phyloP scores from a whole-genome alignment of 1,284 basidiomycete genomes.

The Tylopilus sp. region DNA sequence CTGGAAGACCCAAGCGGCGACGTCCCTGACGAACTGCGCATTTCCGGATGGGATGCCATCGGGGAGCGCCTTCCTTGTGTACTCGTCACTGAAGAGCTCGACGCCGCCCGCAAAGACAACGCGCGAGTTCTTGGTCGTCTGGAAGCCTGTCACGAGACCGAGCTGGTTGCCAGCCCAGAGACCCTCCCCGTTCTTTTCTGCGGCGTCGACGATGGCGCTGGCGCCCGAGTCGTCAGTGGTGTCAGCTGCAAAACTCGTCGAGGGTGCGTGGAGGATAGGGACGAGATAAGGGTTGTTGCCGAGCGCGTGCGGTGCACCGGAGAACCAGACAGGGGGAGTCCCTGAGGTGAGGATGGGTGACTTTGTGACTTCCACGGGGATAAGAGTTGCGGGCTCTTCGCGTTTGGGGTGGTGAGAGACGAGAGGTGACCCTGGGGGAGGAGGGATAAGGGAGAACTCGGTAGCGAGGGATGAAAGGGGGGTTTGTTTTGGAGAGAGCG shows the following conservation, averaged over 20 bases:
- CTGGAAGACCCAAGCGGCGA: constrained; percentile 90
- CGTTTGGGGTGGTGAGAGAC: constrained; percentile 75
- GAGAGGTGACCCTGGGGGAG: constrained; percentile 69
- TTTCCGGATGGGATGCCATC: constrained; percentile 68
- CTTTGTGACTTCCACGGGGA: constrained; percentile 51
- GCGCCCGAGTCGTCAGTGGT: constrained; percentile 54
- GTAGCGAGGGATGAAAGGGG: constrained; percentile 66
- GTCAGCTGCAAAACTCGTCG: constrained; percentile 70
- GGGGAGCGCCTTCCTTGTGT: constrained; percentile 58
- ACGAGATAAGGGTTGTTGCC: constrained; percentile 80
- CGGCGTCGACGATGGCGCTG: constrained; percentile 57
- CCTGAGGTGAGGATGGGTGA: constrained; percentile 46
- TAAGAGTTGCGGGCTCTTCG: constrained; percentile 50
- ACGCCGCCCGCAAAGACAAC: constrained; percentile 81
- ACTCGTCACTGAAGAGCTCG: constrained; percentile 74
- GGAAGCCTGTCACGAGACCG: constrained; percentile 84
- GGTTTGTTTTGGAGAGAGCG: constrained; percentile 72
- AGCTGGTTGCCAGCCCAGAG: constrained; percentile 77
- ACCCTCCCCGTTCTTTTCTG: constrained; percentile 69
- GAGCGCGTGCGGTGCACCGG: constrained; percentile 72
- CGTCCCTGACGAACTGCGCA: constrained; percentile 64
- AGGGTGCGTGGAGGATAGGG: constrained; percentile 75
- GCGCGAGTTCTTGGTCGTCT: constrained; percentile 75
- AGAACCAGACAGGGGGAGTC: constrained; percentile 66
- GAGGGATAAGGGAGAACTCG: constrained; percentile 74